These are phyloP conservation scores for Angomonas deanei DNA, from an alignment of 208 protist genomes.

Conservation along the genomic window DNA sequence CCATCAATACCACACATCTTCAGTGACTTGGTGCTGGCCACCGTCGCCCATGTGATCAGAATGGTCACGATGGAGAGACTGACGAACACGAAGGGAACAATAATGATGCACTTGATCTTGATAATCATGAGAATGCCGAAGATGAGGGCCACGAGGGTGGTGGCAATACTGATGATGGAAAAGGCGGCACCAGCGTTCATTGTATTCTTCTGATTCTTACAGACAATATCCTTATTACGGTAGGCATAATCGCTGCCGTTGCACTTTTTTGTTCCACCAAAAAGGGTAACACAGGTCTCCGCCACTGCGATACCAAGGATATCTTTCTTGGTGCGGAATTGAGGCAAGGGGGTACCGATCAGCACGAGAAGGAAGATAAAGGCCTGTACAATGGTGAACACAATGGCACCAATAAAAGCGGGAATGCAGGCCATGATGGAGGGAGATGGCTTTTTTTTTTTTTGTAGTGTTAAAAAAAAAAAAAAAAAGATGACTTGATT, in stretches of 20 bases:
- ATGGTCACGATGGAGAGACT: slow-evolving; percentile 25
- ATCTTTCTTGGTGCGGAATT: not conserved
- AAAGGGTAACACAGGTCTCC: slow-evolving; percentile 38
- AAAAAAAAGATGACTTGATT: too few species aligned
- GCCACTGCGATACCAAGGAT: too few species aligned
- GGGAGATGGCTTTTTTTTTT: too few species aligned
- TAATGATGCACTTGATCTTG: slow-evolving; percentile 7
- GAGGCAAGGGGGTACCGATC: slow-evolving; percentile 11
- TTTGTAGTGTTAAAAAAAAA: too few species aligned
- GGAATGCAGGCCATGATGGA: slow-evolving; percentile 27
- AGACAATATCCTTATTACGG: slow-evolving; percentile 16
- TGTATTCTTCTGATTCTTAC: slow-evolving; percentile 12
- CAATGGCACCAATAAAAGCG: slow-evolving; percentile 16
- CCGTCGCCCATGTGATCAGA: slow-evolving; percentile 37
- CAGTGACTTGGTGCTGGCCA: slow-evolving; percentile 26
- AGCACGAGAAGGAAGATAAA: slow-evolving; percentile 22
- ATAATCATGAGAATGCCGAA: slow-evolving; percentile 27
- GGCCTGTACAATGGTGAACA: slow-evolving; percentile 28
- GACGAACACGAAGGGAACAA: slow-evolving; percentile 22
- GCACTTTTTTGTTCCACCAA: slow-evolving; percentile 29
- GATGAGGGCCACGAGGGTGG: slow-evolving; percentile 27
- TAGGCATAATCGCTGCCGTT: slow-evolving; percentile 20
- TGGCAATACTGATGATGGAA: slow-evolving; percentile 26
- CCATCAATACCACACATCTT: slow-evolving; percentile 25
- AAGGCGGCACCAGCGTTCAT: slow-evolving; percentile 34